phyloP scores from a whole-genome alignment of 1,284 basidiomycete species.

The Pseudozyma sp. region DNA sequence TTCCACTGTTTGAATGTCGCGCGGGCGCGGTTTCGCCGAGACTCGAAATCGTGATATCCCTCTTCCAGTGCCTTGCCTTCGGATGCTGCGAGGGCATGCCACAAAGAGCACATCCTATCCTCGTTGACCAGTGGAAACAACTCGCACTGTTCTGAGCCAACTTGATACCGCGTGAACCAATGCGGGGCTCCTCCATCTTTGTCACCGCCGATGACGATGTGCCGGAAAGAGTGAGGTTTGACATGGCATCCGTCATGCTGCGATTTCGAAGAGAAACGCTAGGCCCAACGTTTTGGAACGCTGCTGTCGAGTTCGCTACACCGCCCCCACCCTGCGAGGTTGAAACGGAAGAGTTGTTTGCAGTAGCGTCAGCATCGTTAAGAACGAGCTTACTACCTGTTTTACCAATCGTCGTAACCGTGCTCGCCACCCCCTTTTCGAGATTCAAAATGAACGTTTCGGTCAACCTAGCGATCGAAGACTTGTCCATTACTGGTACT shows the following conservation, averaged over 20 bases:
- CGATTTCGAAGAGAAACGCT: constrained; percentile 21
- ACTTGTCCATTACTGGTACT: constrained; percentile 50
- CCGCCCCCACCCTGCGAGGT: not conserved
- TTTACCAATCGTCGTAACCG: constrained; percentile 60
- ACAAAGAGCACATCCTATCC: constrained; percentile 58
- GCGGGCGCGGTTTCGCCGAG: constrained; percentile 22
- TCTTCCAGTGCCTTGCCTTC: constrained; percentile 56
- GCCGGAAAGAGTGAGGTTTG: not conserved
- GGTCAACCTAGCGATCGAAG: constrained; percentile 56
- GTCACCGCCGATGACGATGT: too few relatives aligned
- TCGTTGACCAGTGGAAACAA: constrained; percentile 27
- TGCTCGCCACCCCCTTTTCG: constrained; percentile 62
- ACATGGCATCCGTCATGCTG: constrained; percentile 6
- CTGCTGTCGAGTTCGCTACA: constrained; percentile 13
- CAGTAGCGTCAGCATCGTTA: constrained; percentile 3
- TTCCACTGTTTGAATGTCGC: not conserved
- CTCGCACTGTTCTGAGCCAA: constrained; percentile 47
- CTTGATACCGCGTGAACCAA: constrained; percentile 49
- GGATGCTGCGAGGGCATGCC: constrained; percentile 47
- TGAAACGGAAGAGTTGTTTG: too few relatives aligned
- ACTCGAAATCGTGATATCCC: constrained; percentile 53
- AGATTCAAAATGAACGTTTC: constrained; percentile 61
- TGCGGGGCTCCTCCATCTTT: constrained; percentile 27
- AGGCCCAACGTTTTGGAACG: constrained; percentile 42
- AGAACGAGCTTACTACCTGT: constrained; percentile 65